Percentiles rank a stretch among this genome's conserved stretches.
phyloP scores from a whole-genome alignment of 345 rosid species.

The Rubroshorea leprosula region DNA sequence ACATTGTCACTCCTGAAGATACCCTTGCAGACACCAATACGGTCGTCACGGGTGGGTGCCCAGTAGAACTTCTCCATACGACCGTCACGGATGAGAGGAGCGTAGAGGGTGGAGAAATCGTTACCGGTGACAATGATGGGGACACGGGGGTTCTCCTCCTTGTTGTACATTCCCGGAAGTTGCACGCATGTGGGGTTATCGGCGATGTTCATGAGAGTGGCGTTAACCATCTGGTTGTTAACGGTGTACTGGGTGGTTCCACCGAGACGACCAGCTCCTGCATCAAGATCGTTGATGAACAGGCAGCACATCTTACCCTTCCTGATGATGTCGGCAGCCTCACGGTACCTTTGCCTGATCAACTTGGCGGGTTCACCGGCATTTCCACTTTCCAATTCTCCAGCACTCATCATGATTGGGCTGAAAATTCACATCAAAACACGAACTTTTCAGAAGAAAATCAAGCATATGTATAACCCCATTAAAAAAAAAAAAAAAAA shows the following conservation, averaged over 20 bases:
- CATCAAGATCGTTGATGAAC: conserved; percentile 96
- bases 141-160: conserved; percentile 90
- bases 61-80: conserved; percentile 99
- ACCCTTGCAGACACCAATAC: conserved; percentile 87
- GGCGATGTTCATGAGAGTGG: conserved; percentile 99
- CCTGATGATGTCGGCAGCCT: conserved; percentile 88
- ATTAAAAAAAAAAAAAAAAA: too few relatives aligned
- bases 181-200: conserved; percentile 91
- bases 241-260: conserved; percentile 98
- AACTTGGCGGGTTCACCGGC: conserved; percentile 94
- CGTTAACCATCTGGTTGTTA: conserved; percentile 99
- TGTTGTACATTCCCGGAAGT: conserved; percentile 99
- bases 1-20: conserved; percentile 70
- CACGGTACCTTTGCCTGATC: conserved; percentile 98
- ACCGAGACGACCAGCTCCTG: conserved; percentile 93
- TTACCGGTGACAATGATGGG: conserved; percentile 96
- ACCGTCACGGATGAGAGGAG: conserved; percentile 98
- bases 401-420: conserved; percentile 99
- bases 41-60: conserved; percentile 95
- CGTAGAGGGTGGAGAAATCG: conserved; percentile 96
- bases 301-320: conserved; percentile 95
- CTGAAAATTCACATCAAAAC: conserved; percentile 21
- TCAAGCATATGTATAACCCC: too few relatives aligned
- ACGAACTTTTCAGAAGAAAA: background rate
- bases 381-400: conserved; percentile 98